Evolutionary conservation across 352 stramenopile genomes (phyloP), one percentile per base, ranked within the genome.

Genomic region (Phytopythium aichiense): DNA sequence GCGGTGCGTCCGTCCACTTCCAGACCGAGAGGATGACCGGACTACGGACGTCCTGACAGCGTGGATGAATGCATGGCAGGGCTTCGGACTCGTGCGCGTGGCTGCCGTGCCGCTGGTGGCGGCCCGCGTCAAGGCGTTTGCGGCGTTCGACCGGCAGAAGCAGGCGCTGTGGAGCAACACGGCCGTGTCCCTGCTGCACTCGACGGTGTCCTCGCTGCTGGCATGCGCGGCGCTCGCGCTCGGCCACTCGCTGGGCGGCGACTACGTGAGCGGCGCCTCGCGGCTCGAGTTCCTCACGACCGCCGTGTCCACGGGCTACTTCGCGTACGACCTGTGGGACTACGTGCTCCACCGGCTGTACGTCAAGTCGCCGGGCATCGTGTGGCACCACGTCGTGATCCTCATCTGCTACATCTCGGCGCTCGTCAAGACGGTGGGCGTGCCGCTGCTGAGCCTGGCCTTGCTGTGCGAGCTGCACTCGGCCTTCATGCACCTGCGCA

Each of bases 251-350:
- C 58, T 92, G 28, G 40, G 53, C 50, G 72, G 50, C 0, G 75
- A 77, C 45, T 79, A 71, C 33, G 73, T 81, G 28, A 87, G 80
- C 59, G 63, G 48, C n/a, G 58, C 63, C 31, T 72, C 73, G 16
- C 70, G 54, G 7, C 57, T 60, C 31, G 73, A 79, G 37, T 79
- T 79, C 61, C 56, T 88, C n/a, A 78, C 84, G 18, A 91, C 77
- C 0, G 76, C 76, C 22, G 63, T 91, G 42, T 92, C 84, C 28
- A 89, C 79, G 28, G 63, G 84, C 18, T 92, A 92, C 63, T 92
- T 92, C 66, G 80, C 77, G n/a, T 91, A 92, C 57, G 84, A 92
- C 53, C 76, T 91, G 54, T 88, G 79, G 77, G 84, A 92, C 64
- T 92, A 83, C 43, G 64, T 89, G 67, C 69, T 91, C 30, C 79